Evolutionary conservation across 2,329 filamentous ascomycete species (phyloP), one percentile per base, ranked within the genome.

Genomic region (Calonectria pseudoturangicola): DNA sequence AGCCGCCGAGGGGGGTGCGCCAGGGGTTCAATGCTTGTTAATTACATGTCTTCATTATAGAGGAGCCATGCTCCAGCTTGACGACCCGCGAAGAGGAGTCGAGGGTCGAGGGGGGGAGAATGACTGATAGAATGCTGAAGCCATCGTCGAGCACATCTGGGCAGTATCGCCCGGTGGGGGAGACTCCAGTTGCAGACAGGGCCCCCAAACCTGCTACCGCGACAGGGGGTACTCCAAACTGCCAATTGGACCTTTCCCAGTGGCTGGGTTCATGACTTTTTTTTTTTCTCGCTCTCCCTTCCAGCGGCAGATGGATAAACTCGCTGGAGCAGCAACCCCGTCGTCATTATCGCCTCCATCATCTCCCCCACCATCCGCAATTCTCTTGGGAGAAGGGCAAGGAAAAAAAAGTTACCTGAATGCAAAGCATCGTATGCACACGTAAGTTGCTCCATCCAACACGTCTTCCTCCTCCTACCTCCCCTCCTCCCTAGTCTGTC

Each of bases 241-340:
- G 41, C 66, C 66, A 68, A 68, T 68, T 48, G 66, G 21, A 39
- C 51, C 48, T 60, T 12, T 68, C 66, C 51, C 51, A 60, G 51
- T 54, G 30, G 64, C 33, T 47, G 54, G 54, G 54, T 60, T 60
- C 54, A 60, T 60, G 54, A 41, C 54, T 12, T 41, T 41, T 54
- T 54, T 50, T 58, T 58, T 58, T 60, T 60, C 18, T 27, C 18
- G 4, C 9, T 33, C 30, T 33, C 30, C 30, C 54, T 36, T 58
- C 21, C 36, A 41, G 54, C 54, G 33, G 54, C 36, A 60, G 54
- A 60, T 41, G 33, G 30, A 58, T 58, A 58, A 58, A 39, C 54
- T 58, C 33, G 54, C 54, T 58, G 54, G 54, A 60, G 54, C 36
- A 60, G 54, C 36, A 60, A 41, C 54, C 36, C 54, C 36, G 39